Evolutionary conservation across 2,329 filamentous ascomycete genomes (phyloP), one percentile per base, ranked within the genome.

Genomic region (Metarhizium brunneum): DNA sequence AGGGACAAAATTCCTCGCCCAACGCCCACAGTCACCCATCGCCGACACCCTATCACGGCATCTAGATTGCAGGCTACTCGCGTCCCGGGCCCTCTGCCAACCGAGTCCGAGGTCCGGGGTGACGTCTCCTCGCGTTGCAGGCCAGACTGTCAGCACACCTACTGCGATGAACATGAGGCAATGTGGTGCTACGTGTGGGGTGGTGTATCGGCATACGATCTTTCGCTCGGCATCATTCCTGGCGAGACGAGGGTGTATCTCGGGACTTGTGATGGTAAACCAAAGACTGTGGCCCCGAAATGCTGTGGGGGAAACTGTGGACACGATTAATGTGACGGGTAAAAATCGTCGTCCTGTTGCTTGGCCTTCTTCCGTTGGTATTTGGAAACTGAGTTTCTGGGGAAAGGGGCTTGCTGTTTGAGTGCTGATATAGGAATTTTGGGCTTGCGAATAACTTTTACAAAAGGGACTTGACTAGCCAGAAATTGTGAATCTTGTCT

Each of bases 111-210:
- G 8, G 6, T 20, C n/a, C 42, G 6, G 18, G 10, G 13, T 30
- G 10, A 30, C 11, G 20, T 2, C 50, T 55, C 14, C 49, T 47
- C 53, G 61, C 60, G 49, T 58, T 13, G 43, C 60, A 50, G 4
- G 42, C 43, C 13, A 57, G 54, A 14, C 53, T 74, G 72, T 63
- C 64, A 69, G 54, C 64, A 68, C 59, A 57, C 60, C 29, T 72
- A 71, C 61, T 73, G 72, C 63, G 67, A 68, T 47, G 61, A 64
- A 16, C 57, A 60, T 14, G 64, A 63, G 3, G 66, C 66, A 6
- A 55, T 29, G 2, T 74, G 68, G 65, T 74, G 73, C 61, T 68
- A 71, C 58, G 71, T 66, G 61, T 75, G 71, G 65, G 64, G 62
- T 29, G 71, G 71, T 16, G 59, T 72, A 48, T 73, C 69, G 6